Evolutionary conservation across 495 filamentous ascomycete genomes (phyloP).

Genomic region (Penicillium chermesinum): DNA sequence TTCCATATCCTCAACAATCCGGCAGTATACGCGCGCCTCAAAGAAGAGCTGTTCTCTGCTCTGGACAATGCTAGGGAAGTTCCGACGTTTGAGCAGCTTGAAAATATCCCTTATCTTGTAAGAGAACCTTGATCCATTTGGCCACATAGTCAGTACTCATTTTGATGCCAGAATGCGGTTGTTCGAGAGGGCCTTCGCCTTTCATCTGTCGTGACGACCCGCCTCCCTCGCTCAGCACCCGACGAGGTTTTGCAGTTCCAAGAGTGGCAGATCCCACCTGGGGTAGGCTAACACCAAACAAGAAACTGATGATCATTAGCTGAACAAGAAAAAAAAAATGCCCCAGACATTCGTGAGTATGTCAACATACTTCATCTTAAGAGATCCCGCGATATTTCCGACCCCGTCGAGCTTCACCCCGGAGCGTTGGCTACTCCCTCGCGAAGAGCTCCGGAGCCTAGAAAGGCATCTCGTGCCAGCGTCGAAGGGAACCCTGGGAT

Average conservation of each 20-base stretch:
- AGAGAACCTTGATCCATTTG: not conserved
- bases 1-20: constrained; percentile 25
- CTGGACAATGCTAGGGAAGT: constrained; percentile 5
- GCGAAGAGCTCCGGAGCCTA: constrained; percentile 11
- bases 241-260: constrained; percentile 17
- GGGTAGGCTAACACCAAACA: constrained; percentile 12
- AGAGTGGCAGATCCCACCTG: constrained; percentile 22
- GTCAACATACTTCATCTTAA: constrained; percentile 32
- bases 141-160: not conserved
- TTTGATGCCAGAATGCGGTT: constrained; percentile 37
- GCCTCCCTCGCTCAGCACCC: constrained; percentile 39
- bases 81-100: constrained; percentile 16
- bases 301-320: no score
- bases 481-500: constrained; percentile 40
- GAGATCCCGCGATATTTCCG: constrained; percentile 33
- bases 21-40: constrained; percentile 13
- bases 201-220: constrained; percentile 33
- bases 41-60: constrained; percentile 20
- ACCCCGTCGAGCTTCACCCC: constrained; percentile 37
- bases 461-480: constrained; percentile 41
- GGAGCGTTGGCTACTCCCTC: constrained; percentile 38
- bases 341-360: constrained; percentile 18
- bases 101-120: constrained; percentile 35
- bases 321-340: no score
- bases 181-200: constrained; percentile 53